phyloP scores from a whole-genome alignment of 2,329 filamentous ascomycete species.

The Macrophomina phaseolina region DNA sequence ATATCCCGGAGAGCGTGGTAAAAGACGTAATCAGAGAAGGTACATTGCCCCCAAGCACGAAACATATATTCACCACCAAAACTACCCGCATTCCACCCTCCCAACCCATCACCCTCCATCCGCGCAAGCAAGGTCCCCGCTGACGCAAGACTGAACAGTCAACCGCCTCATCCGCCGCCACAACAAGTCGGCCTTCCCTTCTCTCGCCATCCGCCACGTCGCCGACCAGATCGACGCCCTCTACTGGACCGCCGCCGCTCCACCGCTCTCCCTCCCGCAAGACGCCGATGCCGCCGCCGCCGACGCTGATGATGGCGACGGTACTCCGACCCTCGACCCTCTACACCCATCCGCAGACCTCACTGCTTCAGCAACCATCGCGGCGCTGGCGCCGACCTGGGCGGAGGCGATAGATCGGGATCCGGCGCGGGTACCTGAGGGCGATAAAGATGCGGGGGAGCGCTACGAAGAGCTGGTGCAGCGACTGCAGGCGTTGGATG shows the following conservation, averaged over 20 bases:
- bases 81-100: too few relatives aligned
- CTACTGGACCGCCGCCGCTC: constrained; percentile 56
- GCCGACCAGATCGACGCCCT: constrained; percentile 74
- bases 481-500: constrained; percentile 55
- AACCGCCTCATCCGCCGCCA: constrained; percentile 70
- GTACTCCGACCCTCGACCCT: neutral
- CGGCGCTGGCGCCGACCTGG: constrained; percentile 39
- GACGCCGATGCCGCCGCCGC: neutral
- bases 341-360: constrained; percentile 7
- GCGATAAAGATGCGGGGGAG: constrained; percentile 29
- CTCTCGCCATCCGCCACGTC: constrained; percentile 72
- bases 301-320: neutral
- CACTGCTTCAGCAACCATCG: constrained; percentile 34
- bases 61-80: too few relatives aligned
- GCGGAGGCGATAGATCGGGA: constrained; percentile 28
- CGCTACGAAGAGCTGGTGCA: constrained; percentile 48
- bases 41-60: constrained; percentile 32
- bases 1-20: constrained; percentile 53
- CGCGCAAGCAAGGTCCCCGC: neutral
- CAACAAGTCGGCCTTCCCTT: constrained; percentile 67
- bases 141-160: constrained; percentile 48
- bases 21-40: constrained; percentile 59
- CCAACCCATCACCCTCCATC: too few relatives aligned
- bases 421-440: neutral
- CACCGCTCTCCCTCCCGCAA: constrained; percentile 2